A percentile compares a stretch with the other conserved stretches of the same genome.
phyloP scores from a whole-genome alignment of 2,329 filamentous ascomycete species.

The Aspergillus sp. region DNA sequence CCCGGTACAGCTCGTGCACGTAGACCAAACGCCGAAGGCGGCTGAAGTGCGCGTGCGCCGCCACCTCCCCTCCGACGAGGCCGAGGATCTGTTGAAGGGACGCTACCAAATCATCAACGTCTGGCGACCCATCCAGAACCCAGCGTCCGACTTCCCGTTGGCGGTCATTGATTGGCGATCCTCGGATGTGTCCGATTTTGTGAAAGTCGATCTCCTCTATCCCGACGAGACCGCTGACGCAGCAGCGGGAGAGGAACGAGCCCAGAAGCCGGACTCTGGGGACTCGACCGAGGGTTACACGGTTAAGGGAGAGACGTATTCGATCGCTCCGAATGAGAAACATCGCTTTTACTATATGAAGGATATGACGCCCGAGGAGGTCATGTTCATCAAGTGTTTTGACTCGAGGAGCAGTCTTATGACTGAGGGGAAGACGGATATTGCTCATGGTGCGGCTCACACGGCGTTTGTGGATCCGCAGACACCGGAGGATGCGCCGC shows the following conservation, averaged over 20 bases:
- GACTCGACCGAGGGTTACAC: slow-evolving; percentile 61
- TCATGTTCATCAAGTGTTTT: slow-evolving; percentile 57
- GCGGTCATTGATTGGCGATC: slow-evolving; percentile 66
- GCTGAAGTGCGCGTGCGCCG: slow-evolving; percentile 61
- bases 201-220: slow-evolving; percentile 63
- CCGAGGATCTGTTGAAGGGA: slow-evolving; percentile 55
- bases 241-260: slow-evolving; percentile 48
- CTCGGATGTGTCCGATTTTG: slow-evolving; percentile 57
- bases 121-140: slow-evolving; percentile 65
- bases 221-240: slow-evolving; percentile 58
- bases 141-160: slow-evolving; percentile 66
- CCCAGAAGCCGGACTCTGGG: slow-evolving; percentile 49
- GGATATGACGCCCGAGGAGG: slow-evolving; percentile 62
- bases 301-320: slow-evolving; percentile 62
- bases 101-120: slow-evolving; percentile 70
- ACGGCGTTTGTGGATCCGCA: slow-evolving; percentile 58
- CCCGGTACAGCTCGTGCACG: slow-evolving; percentile 69
- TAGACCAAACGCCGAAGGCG: slow-evolving; percentile 67
- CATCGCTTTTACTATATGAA: slow-evolving; percentile 67
- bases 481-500: slow-evolving; percentile 51
- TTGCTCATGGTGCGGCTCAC: slow-evolving; percentile 53
- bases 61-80: slow-evolving; percentile 58
- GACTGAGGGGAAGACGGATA: slow-evolving; percentile 38
- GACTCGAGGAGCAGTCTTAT: slow-evolving; percentile 47
- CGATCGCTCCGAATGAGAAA: slow-evolving; percentile 55